Percentiles rank a stretch among this genome's conserved stretches.
phyloP scores from a whole-genome alignment of 1,139 yeast species.

The Taphrina deformans region DNA sequence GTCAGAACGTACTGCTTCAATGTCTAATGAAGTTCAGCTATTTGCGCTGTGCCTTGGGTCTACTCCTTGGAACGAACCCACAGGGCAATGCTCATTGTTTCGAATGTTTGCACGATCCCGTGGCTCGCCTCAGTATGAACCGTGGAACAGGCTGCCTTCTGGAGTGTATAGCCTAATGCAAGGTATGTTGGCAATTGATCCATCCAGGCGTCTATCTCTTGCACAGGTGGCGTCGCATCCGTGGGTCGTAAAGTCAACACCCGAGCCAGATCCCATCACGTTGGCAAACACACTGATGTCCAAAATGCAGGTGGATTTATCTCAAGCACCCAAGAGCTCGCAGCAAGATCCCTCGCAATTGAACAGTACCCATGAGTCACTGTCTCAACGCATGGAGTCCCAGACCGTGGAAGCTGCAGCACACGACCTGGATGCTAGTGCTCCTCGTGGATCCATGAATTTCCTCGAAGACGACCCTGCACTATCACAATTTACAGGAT shows the following conservation, averaged over 20 bases:
- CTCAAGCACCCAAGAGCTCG: constrained; percentile 42
- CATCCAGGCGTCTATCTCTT: constrained; percentile 50
- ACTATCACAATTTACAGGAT: constrained; percentile 51
- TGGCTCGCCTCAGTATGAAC: constrained; percentile 51
- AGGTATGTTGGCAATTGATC: constrained; percentile 53
- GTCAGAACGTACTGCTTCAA: too few relatives aligned
- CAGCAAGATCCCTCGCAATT: constrained; percentile 22
- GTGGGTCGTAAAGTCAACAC: constrained; percentile 55
- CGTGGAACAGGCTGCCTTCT: constrained; percentile 57
- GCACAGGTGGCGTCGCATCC: constrained; percentile 52
- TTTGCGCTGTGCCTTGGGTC: constrained; percentile 62
- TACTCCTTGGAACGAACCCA: constrained; percentile 68
- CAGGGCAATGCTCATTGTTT: constrained; percentile 46
- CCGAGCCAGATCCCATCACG: constrained; percentile 51
- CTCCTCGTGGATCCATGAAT: constrained; percentile 39
- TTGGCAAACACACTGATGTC: constrained; percentile 53
- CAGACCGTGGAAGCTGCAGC: neutral
- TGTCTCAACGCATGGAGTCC: constrained; percentile 14
- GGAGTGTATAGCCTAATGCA: constrained; percentile 55
- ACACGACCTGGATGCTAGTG: neutral
- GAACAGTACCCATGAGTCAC: neutral
- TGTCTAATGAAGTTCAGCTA: too few relatives aligned
- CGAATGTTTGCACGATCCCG: constrained; percentile 52
- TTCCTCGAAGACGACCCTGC: constrained; percentile 54
- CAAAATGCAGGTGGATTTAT: constrained; percentile 45